Evolutionary conservation across 2,329 filamentous ascomycete species (phyloP).

Genomic region (Trichoderma simmonsii): DNA sequence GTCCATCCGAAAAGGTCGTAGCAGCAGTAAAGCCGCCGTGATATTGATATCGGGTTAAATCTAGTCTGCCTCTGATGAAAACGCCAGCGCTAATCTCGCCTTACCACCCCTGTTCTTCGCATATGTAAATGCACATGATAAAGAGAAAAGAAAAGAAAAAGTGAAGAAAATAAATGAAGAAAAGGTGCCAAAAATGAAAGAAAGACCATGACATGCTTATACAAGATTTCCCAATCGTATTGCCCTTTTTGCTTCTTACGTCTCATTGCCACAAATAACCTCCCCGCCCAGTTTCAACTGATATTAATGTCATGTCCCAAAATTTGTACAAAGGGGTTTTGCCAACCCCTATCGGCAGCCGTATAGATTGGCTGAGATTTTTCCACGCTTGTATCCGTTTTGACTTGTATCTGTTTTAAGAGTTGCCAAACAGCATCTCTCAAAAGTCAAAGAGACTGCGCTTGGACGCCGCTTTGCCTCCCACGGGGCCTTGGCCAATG

Average conservation of each 20-base stretch:
- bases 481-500: constrained; percentile 31
- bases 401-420: neutral
- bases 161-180: constrained; percentile 11
- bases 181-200: constrained; percentile 20
- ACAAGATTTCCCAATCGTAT: constrained; percentile 27
- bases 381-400: neutral
- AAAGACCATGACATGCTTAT: constrained; percentile 24
- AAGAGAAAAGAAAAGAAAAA: constrained; percentile 15
- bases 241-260: constrained; percentile 17
- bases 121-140: constrained; percentile 27
- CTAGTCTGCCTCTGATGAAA: constrained; percentile 25
- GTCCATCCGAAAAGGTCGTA: neutral
- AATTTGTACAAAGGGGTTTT: neutral
- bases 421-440: neutral
- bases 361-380: neutral
- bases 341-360: neutral
- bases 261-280: constrained; percentile 15
- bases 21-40: neutral
- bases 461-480: constrained; percentile 25
- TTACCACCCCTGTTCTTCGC: constrained; percentile 22
- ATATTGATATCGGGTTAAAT: constrained; percentile 21
- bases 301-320: constrained; percentile 2
- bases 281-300: neutral
- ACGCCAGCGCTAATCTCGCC: constrained; percentile 31
- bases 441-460: constrained; percentile 18